Evolutionary conservation across 2,329 filamentous ascomycete species (phyloP), one percentile per base, ranked within the genome.

Genomic region (Apiospora saccharicola): DNA sequence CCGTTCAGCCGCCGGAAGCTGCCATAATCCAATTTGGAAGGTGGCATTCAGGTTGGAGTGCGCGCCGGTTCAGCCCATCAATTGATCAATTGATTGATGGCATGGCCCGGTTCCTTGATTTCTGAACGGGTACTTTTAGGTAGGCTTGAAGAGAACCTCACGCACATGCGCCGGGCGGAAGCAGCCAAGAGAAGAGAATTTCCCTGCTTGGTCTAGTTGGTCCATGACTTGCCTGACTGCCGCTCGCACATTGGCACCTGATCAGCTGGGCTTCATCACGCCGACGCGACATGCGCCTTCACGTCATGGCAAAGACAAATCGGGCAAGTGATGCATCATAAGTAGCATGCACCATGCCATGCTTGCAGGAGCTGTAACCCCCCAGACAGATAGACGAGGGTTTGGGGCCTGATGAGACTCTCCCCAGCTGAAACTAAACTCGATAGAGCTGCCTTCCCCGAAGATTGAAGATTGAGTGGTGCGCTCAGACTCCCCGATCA

Each of bases 1-100:
- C 53, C 22, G 53, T 34, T 61, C 53, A 37, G 53, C 53, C 53
- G 53, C 53, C 53, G 53, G 53, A 61, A 61, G 53, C 53, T 61
- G 30, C 53, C 53, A 61, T 37, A n/a, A 10, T 37, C 30, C 26
- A 61, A 37, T 34, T 16, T 19, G 53, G 53, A 61, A 61, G 53
- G 53, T 61, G 53, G 30, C 53, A 61, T 61, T 34, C 53, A 61
- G 26, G 26, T 16, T 57, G 26, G 26, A 19, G 34, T 57, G 51
- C 26, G 16, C 26, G 24, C 51, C 51, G 51, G 26, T 26, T 57
- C 51, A 57, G 51, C 51, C 51, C 26, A 57, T 57, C 16, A 44
- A 44, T 44, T 14, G 16, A 44, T 44, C 43, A 44, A 44, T 44
- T 44, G 37, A 41, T 41, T 41, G 7, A 41, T 41, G 47, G 22